Percentiles rank a stretch among this genome's conserved stretches.
phyloP scores from a whole-genome alignment of 2,329 filamentous ascomycete species.

The Exophiala viscosa region DNA sequence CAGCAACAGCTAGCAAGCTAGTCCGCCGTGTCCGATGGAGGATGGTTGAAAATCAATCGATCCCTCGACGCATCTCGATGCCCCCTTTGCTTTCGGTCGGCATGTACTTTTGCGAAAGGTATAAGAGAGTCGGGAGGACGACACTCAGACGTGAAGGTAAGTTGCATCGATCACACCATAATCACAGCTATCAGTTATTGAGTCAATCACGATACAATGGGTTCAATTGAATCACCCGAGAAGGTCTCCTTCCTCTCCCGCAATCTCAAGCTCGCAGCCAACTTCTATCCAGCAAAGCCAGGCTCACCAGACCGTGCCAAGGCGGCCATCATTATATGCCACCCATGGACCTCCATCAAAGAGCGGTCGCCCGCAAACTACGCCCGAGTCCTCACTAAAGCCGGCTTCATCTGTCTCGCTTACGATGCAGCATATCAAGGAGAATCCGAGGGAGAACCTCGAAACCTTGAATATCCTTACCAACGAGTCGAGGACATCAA shows the following conservation, averaged over 20 bases:
- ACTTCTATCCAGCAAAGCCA: slow-evolving; percentile 2
- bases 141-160: too few species aligned
- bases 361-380: slow-evolving; percentile 39
- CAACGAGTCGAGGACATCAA: slow-evolving; percentile 38
- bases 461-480: slow-evolving; percentile 37
- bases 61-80: too few species aligned
- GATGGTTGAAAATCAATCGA: too few species aligned
- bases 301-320: slow-evolving; percentile 19
- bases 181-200: too few species aligned
- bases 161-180: too few species aligned
- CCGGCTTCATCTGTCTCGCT: slow-evolving; percentile 35
- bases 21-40: too few species aligned
- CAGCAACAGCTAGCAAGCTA: too few species aligned
- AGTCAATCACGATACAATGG: too few species aligned
- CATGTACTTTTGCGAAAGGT: too few species aligned
- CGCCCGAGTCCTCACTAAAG: slow-evolving; percentile 31
- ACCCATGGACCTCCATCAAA: slow-evolving; percentile 37
- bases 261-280: slow-evolving; percentile 11
- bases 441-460: slow-evolving; percentile 36
- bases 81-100: too few species aligned
- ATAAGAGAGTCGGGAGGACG: too few species aligned
- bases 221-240: background rate
- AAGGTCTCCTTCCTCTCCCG: slow-evolving; percentile 17
- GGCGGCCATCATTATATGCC: slow-evolving; percentile 32
- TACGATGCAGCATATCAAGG: slow-evolving; percentile 42